Base-by-base conservation (phyloP, 495 filamentous ascomycete species). In the Emericellopsis terricola region DNA sequence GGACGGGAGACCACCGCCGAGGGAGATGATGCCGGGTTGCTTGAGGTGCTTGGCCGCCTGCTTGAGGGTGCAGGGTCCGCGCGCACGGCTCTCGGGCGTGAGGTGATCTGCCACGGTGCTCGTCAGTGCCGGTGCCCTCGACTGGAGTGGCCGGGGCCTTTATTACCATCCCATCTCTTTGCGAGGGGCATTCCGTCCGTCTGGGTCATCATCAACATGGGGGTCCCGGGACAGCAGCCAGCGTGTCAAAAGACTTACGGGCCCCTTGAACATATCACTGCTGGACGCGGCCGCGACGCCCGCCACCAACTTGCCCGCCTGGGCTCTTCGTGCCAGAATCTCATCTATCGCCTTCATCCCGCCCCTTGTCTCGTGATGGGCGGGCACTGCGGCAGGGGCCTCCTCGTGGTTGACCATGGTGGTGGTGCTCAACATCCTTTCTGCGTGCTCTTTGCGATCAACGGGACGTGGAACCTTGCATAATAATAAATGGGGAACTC, bases 1-100 rank as follows among this genome's bases (percentile, higher is more conserved):
- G 19, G 80, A 84, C 8, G 89, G 89, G 20, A 97, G 64, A 2
- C 89, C 89, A 40, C 91, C 91, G 37, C 89, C 89, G 9, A 97
- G 73, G 4, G 81, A 89, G 51, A 97, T 87, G 33, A 68, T 48
- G 44, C 78, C 77, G 17, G 79, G 78, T 26, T 58, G 76, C 40
- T 75, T 76, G 29, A 97, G 61, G 41, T 65, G 62, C 17, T 47
- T 49, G 15, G 87, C 85, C 20, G 84, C 83, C 33, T 56, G 61
- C 52, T 96, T 97, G 43, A 96, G 57, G 9, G 63, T 65, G 16
- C 78, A 82, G 4, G 65, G 61, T 43, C 70, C 49, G 37, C 75
- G 58, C 21, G 60, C 43, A 23, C 52, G 47, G 39, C 60, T 61
- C 46, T 87, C 80, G 9, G 51, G 32, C 33, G 48, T 76, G 28